Percentiles rank a stretch among this genome's conserved stretches.
Evolutionary conservation across 2,329 filamentous ascomycete genomes (phyloP).

Genomic region (Calonectria leucothoes): DNA sequence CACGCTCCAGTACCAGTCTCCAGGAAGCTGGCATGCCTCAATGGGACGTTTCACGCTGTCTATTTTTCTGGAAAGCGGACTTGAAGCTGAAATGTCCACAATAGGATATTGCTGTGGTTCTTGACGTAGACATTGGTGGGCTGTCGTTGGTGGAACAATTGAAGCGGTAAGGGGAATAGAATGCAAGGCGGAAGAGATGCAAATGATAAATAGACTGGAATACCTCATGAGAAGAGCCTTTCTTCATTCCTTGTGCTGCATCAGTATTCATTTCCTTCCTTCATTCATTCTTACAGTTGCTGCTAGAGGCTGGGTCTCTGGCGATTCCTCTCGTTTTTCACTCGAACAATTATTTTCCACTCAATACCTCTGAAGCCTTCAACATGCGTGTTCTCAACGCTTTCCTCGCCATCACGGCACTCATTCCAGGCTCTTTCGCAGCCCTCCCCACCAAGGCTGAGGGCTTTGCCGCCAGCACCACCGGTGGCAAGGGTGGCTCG

Average conservation of each 20-base stretch:
- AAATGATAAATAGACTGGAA: background rate
- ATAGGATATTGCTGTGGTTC: background rate
- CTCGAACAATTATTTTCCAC: background rate
- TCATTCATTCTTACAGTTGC: background rate
- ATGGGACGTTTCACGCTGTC: background rate
- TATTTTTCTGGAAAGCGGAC: background rate
- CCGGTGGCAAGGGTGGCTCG: background rate
- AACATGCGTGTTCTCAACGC: background rate
- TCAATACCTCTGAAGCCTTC: background rate
- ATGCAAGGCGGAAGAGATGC: background rate
- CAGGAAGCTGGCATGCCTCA: background rate
- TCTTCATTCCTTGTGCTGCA: background rate
- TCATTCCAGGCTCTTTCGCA: background rate
- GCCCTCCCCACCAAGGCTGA: background rate
- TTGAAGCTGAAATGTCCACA: background rate
- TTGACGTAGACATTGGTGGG: background rate
- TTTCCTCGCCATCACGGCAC: background rate
- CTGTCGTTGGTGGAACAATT: conserved; percentile 2
- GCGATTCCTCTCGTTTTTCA: background rate
- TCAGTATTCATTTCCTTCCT: background rate
- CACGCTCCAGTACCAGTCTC: too few species aligned
- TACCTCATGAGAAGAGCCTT: background rate
- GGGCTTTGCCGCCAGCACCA: background rate
- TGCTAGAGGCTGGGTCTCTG: background rate
- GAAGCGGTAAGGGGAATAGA: background rate